These are phyloP conservation scores for Debaryomycetaceae sp. DNA, from an alignment of 1,139 yeast species.

Conservation along the genomic window DNA sequence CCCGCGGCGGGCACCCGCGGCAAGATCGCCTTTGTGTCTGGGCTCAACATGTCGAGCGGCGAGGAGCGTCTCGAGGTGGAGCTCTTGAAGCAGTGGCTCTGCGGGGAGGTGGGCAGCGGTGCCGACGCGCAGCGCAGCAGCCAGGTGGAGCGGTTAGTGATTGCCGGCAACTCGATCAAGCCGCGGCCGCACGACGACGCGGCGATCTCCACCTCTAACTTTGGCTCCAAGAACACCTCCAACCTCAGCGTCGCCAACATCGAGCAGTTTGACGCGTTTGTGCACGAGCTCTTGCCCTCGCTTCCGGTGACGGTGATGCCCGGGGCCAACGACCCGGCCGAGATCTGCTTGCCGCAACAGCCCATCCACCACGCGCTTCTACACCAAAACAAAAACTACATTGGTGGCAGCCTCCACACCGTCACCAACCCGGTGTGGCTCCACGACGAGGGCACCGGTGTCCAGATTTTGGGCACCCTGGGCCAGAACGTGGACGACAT, in stretches of 20 bases:
- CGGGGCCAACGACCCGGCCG: constrained; percentile 81
- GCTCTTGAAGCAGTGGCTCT: constrained; percentile 64
- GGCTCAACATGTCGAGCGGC: constrained; percentile 53
- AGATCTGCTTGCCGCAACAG: constrained; percentile 82
- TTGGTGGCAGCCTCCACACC: constrained; percentile 38
- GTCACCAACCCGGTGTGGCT: constrained; percentile 79
- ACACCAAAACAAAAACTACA: constrained; percentile 38
- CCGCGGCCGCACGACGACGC: constrained; percentile 19
- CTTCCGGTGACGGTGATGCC: constrained; percentile 79
- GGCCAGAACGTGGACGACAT: constrained; percentile 87
- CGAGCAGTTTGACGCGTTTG: constrained; percentile 48
- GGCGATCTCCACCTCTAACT: constrained; percentile 29
- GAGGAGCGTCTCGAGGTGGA: constrained; percentile 44
- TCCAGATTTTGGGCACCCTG: constrained; percentile 63
- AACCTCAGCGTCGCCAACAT: constrained; percentile 43
- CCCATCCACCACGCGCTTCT: constrained; percentile 77
- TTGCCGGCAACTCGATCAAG: constrained; percentile 76
- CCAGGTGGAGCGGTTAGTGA: constrained; percentile 50
- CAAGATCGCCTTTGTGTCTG: constrained; percentile 64
- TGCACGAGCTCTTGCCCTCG: constrained; percentile 54
- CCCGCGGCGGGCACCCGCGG: constrained; percentile 5
- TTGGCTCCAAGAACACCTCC: constrained; percentile 50
- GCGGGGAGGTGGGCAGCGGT: constrained; percentile 59
- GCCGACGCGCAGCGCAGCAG: constrained; percentile 20
- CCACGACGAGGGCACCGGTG: constrained; percentile 41